These are phyloP conservation scores for Phaseolus coccineus DNA, from an alignment of 331 rosid genomes.

Conservation along the genomic window DNA sequence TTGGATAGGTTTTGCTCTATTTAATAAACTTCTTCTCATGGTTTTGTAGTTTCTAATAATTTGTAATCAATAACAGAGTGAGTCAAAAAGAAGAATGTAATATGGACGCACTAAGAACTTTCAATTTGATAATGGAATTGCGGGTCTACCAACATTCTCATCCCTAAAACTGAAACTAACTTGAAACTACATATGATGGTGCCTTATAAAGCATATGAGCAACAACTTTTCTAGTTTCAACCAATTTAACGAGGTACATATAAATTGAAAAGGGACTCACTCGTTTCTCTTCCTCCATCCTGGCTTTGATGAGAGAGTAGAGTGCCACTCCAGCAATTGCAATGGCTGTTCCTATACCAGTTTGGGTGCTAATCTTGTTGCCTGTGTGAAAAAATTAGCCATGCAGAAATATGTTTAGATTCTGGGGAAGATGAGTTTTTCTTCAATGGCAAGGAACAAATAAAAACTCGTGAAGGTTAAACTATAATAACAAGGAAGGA, in stretches of 20 bases:
- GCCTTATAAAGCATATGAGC: background rate
- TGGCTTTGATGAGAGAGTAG: slow-evolving; percentile 90
- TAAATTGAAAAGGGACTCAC: slow-evolving; percentile 57
- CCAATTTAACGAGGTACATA: slow-evolving; percentile 12
- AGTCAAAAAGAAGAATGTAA: too few relatives aligned
- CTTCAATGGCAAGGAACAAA: background rate
- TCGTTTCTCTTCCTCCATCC: slow-evolving; percentile 92
- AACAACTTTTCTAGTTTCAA: background rate
- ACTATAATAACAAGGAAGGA: background rate
- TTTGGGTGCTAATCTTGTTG: slow-evolving; percentile 94
- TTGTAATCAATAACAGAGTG: too few relatives aligned
- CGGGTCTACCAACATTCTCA: too few relatives aligned
- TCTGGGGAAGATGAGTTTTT: background rate
- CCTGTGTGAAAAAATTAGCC: slow-evolving; percentile 56
- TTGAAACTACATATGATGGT: background rate
- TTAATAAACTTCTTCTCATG: background rate
- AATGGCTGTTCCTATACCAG: slow-evolving; percentile 88
- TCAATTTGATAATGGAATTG: too few relatives aligned
- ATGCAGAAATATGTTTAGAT: slow-evolving; percentile 35
- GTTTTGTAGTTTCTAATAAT: background rate
- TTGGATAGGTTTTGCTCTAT: background rate
- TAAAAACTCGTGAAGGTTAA: background rate
- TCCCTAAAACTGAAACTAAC: too few relatives aligned
- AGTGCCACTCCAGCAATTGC: slow-evolving; percentile 95
- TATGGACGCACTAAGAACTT: too few relatives aligned